Conservation (phyloP, 352 stramenopile genomes). For the Phytophthora nicotianae region DNA sequence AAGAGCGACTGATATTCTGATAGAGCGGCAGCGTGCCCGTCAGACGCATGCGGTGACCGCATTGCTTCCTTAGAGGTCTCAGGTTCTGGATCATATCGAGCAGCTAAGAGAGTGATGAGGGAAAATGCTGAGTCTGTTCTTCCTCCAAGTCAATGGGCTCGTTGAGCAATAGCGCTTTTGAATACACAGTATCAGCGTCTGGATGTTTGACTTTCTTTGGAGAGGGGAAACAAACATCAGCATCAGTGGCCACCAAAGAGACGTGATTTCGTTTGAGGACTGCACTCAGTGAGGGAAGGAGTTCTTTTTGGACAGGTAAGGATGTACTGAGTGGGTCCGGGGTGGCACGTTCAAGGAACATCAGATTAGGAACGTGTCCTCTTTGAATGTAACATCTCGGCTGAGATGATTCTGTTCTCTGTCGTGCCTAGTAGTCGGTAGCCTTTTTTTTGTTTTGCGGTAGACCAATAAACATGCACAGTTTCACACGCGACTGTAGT, state of each 20-base stretch:
- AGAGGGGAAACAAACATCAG: neutral
- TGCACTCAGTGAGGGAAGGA: neutral
- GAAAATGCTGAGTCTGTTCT: neutral
- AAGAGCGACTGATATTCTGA: neutral
- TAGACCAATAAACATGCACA: constrained; percentile 20
- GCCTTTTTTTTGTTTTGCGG: constrained; percentile 25
- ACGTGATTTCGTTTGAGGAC: neutral
- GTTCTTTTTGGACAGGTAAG: neutral
- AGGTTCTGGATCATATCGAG: neutral
- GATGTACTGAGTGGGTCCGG: neutral
- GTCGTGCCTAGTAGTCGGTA: constrained; percentile 14
- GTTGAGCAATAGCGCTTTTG: neutral
- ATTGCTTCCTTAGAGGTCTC: neutral
- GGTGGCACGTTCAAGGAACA: neutral
- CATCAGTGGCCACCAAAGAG: neutral
- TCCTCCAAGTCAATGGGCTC: neutral
- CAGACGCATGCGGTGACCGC: neutral
- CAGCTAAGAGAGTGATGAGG: neutral
- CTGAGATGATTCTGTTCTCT: constrained; percentile 20
- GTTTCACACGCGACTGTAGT: neutral
- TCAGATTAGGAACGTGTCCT: neutral
- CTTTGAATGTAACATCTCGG: constrained; percentile 3
- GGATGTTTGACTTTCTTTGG: neutral
- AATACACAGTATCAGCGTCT: neutral
- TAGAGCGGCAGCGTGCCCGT: neutral